phyloP scores from a whole-genome alignment of 2,329 filamentous ascomycete species.

The Pestalotiopsis sp. region DNA sequence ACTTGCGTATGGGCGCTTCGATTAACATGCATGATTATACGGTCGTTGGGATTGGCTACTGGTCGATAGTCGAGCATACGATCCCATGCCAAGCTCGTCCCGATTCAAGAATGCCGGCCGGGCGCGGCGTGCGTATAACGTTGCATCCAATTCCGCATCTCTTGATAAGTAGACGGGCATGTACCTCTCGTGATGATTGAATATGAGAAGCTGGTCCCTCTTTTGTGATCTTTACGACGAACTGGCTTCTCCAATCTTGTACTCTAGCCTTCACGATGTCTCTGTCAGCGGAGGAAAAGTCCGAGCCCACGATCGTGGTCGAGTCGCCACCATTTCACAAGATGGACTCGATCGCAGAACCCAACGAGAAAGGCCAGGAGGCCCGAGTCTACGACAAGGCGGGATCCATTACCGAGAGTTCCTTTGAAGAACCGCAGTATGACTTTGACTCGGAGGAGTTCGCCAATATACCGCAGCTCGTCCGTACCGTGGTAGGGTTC shows the following conservation, averaged over 20 bases:
- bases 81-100: not conserved
- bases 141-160: not conserved
- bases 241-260: not conserved
- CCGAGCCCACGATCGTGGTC: conserved; percentile 1
- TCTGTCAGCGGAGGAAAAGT: not conserved
- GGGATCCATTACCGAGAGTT: not conserved
- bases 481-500: conserved; percentile 57
- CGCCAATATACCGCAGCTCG: conserved; percentile 6
- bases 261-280: not conserved
- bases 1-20: conserved; percentile 6
- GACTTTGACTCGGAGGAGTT: conserved; percentile 11
- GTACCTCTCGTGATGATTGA: not conserved
- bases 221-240: not conserved
- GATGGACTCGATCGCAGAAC: not conserved
- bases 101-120: not conserved
- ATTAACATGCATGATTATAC: conserved; percentile 5
- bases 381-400: not conserved
- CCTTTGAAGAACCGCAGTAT: conserved; percentile 5
- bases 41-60: not conserved
- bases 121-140: not conserved
- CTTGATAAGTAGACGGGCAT: not conserved
- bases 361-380: not conserved
- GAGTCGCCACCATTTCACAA: not conserved
- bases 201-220: not conserved
- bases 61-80: not conserved